A percentile compares a stretch with the other conserved stretches of the same genome.
Evolutionary conservation across 179 eudicot genomes (phyloP).

Genomic region (Heliamphora pulchella): DNA sequence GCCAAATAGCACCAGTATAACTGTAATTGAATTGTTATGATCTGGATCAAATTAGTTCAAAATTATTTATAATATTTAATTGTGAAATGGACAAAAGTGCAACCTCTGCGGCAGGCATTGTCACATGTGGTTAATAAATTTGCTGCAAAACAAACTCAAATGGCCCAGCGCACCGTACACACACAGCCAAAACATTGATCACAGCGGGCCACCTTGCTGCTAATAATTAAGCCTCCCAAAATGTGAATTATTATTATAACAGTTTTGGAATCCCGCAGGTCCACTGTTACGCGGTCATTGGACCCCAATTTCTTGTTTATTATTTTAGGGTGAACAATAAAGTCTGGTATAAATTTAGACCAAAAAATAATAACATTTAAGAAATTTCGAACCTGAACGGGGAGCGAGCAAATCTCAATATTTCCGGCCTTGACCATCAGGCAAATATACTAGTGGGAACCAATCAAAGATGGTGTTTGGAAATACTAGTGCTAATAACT

Average conservation of each 20-base stretch:
- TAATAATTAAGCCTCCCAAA: background rate
- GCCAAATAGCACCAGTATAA: background rate
- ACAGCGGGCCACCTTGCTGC: background rate
- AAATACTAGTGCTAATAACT: too few species aligned
- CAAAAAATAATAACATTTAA: too few species aligned
- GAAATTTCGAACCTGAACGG: too few species aligned
- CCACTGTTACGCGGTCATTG: background rate
- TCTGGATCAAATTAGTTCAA: background rate
- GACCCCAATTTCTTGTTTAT: background rate
- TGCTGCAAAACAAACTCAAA: constrained; percentile 1
- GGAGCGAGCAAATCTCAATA: too few species aligned
- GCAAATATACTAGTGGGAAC: too few species aligned
- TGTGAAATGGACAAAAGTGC: constrained; percentile 3
- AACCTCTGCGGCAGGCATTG: background rate
- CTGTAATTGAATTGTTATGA: background rate
- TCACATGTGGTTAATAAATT: constrained; percentile 7
- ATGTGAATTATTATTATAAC: background rate
- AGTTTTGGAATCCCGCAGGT: background rate
- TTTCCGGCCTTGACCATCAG: too few species aligned
- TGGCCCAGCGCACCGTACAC: background rate
- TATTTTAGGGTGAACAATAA: too few species aligned
- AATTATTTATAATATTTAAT: background rate
- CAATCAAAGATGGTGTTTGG: too few species aligned
- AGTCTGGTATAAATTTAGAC: too few species aligned
- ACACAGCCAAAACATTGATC: background rate